Evolutionary conservation across 768 basidiomycete species (phyloP).

Genomic region (Suillus subalutaceus): DNA sequence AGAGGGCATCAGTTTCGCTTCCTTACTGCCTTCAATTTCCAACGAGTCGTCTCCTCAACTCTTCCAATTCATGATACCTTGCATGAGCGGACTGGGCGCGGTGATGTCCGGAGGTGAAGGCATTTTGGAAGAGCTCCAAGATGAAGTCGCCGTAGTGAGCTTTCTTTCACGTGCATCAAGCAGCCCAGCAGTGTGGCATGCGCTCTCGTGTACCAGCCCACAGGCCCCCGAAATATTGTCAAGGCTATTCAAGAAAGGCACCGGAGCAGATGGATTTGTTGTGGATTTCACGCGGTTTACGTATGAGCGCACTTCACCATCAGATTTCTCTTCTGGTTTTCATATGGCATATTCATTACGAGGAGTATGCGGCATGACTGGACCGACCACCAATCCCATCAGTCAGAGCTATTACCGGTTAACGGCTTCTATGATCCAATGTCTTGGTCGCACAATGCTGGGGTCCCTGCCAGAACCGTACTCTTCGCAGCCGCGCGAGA

Average conservation of each 20-base stretch:
- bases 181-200: not conserved
- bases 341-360: not conserved
- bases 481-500: not conserved
- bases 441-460: not conserved
- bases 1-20: not conserved
- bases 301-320: slow-evolving; percentile 22
- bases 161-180: not conserved
- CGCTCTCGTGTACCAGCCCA: not conserved
- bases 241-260: not conserved
- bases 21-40: not conserved
- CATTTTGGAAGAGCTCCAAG: slow-evolving; percentile 3
- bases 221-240: not conserved
- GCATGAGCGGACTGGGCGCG: slow-evolving; percentile 17
- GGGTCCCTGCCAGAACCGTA: slow-evolving; percentile 4
- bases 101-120: not conserved
- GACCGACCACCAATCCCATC: not conserved
- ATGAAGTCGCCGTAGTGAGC: not conserved
- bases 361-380: not conserved
- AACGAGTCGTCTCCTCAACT: slow-evolving; percentile 18
- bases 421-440: not conserved
- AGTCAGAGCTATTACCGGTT: not conserved
- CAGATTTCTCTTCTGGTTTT: not conserved
- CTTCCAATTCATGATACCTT: slow-evolving; percentile 31
- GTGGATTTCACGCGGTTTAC: slow-evolving; percentile 35
- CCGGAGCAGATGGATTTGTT: not conserved